Evolutionary conservation across 805 yeast species (phyloP).

Genomic region (Suhomyces emberorum): DNA sequence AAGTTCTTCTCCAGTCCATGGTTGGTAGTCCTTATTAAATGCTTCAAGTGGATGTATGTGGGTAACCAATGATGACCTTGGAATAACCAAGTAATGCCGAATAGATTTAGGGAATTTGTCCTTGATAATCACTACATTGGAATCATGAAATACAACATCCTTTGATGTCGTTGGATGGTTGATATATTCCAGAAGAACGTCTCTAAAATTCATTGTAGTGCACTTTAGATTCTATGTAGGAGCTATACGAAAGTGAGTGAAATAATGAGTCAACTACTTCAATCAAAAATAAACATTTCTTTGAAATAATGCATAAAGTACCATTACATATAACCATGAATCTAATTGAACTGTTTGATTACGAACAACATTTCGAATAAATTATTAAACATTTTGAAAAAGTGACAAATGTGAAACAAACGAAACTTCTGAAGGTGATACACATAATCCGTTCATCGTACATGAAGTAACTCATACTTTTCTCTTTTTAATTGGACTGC

Average conservation of each 20-base stretch:
- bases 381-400: too few species aligned
- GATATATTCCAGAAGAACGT: constrained; percentile 49
- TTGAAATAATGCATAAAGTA: too few species aligned
- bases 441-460: too few species aligned
- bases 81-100: constrained; percentile 60
- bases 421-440: too few species aligned
- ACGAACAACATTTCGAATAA: too few species aligned
- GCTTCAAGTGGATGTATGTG: constrained; percentile 50
- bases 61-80: constrained; percentile 44
- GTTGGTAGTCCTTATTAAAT: constrained; percentile 27
- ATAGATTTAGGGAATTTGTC: constrained; percentile 65
- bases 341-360: too few species aligned
- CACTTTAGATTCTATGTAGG: background rate
- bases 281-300: too few species aligned
- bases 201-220: constrained; percentile 43
- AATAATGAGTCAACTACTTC: too few species aligned
- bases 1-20: constrained; percentile 16
- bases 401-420: too few species aligned
- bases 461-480: constrained; percentile 6
- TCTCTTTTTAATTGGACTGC: constrained; percentile 9
- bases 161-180: constrained; percentile 40
- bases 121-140: constrained; percentile 50
- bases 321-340: too few species aligned
- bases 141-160: constrained; percentile 47
- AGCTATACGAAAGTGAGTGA: too few species aligned